These are phyloP conservation scores for Porodaedalea pini DNA, from an alignment of 1,284 basidiomycete genomes.

Conservation along the genomic window DNA sequence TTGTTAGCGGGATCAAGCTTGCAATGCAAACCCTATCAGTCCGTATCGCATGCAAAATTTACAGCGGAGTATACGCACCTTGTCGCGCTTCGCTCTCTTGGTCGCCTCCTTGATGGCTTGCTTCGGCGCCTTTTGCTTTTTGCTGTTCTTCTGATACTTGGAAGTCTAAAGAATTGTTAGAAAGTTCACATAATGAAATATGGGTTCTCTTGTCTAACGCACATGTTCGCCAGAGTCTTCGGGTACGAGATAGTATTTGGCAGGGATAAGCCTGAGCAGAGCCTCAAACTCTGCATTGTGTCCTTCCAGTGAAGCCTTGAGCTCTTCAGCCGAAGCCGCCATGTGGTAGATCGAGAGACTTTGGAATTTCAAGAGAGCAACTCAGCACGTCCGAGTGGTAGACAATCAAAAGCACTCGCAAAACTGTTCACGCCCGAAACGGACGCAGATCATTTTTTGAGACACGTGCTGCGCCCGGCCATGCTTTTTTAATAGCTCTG, in stretches of 20 bases:
- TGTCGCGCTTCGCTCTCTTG: slow-evolving; percentile 80
- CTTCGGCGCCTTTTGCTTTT: slow-evolving; percentile 75
- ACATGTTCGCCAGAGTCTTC: slow-evolving; percentile 70
- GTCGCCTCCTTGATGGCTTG: slow-evolving; percentile 85
- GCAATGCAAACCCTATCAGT: background rate
- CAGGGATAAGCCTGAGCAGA: slow-evolving; percentile 79
- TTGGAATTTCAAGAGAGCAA: background rate
- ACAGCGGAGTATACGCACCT: slow-evolving; percentile 47
- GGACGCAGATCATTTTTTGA: too few relatives aligned
- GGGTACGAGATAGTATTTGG: slow-evolving; percentile 79
- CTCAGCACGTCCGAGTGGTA: too few relatives aligned
- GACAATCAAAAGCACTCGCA: too few relatives aligned
- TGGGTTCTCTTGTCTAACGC: slow-evolving; percentile 21
- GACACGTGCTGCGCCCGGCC: too few relatives aligned
- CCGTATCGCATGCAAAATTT: background rate
- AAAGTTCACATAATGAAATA: slow-evolving; percentile 30
- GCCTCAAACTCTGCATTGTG: slow-evolving; percentile 85
- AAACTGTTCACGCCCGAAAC: too few relatives aligned
- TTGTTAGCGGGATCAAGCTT: slow-evolving; percentile 90
- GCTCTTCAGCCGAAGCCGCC: slow-evolving; percentile 46
- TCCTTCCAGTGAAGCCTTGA: slow-evolving; percentile 68
- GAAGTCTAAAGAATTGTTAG: slow-evolving; percentile 39
- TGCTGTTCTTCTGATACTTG: slow-evolving; percentile 88
- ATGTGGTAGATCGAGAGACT: slow-evolving; percentile 31
- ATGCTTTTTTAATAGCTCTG: too few relatives aligned